Conservation (phyloP, 2,329 filamentous ascomycete genomes). For the Fusarium multiceps region DNA sequence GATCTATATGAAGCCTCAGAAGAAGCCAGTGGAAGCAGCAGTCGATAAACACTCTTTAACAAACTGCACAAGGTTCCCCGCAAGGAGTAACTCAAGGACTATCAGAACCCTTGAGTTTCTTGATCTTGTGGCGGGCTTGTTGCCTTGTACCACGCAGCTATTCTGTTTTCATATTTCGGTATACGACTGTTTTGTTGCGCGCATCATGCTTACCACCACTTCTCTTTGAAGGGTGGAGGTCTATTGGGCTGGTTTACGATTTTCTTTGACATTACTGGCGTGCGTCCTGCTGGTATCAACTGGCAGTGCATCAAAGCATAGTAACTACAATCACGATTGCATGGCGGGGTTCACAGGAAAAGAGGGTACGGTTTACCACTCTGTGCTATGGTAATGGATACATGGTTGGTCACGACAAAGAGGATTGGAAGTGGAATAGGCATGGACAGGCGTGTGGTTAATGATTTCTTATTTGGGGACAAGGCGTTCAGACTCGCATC, state of each 20-base stretch:
- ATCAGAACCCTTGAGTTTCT: slow-evolving; percentile 20
- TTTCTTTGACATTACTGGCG: slow-evolving; percentile 35
- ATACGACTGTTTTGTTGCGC: slow-evolving; percentile 20
- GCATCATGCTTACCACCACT: slow-evolving; percentile 22
- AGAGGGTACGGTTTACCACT: slow-evolving; percentile 26
- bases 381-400: slow-evolving; percentile 31
- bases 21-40: slow-evolving; percentile 49
- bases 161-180: slow-evolving; percentile 16
- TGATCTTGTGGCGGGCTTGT: not conserved
- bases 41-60: slow-evolving; percentile 26
- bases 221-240: slow-evolving; percentile 12
- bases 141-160: slow-evolving; percentile 10
- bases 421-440: slow-evolving; percentile 22
- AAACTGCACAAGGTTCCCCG: not conserved
- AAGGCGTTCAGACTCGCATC: slow-evolving; percentile 39
- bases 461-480: slow-evolving; percentile 37
- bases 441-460: slow-evolving; percentile 37
- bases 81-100: not conserved
- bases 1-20: slow-evolving; percentile 59
- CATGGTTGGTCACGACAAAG: slow-evolving; percentile 27
- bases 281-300: slow-evolving; percentile 22
- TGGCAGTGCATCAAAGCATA: slow-evolving; percentile 28
- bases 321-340: slow-evolving; percentile 41
- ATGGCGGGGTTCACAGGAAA: slow-evolving; percentile 37
- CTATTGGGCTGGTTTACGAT: slow-evolving; percentile 41